A percentile compares a stretch with the other conserved stretches of the same genome.
phyloP scores from a whole-genome alignment of 192 early-diverging fungal genomes.

The Rhizoclosmatium sp. region DNA sequence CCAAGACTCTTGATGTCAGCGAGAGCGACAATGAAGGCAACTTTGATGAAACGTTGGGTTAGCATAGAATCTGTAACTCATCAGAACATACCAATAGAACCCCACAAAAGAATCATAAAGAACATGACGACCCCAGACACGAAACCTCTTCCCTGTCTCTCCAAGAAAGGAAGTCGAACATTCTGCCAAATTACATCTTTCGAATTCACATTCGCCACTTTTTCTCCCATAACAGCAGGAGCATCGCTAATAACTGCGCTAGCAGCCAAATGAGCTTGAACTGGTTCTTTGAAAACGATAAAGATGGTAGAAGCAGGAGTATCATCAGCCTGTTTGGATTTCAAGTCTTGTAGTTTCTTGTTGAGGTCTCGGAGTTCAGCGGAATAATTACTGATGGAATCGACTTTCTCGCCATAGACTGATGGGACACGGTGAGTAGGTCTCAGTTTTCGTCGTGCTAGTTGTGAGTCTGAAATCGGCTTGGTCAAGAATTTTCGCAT shows the following conservation, averaged over 20 bases:
- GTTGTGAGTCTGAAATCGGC: no score
- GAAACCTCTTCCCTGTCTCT: constrained; percentile 63
- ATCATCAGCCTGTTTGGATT: constrained; percentile 26
- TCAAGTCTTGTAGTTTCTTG: background rate
- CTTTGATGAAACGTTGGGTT: no score
- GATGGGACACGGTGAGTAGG: no score
- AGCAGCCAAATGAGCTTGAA: constrained; percentile 82
- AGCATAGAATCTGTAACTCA: no score
- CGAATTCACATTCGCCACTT: constrained; percentile 69
- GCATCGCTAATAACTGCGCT: constrained; percentile 67
- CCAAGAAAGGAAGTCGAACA: constrained; percentile 60
- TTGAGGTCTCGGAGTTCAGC: constrained; percentile 7
- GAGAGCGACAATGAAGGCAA: no score
- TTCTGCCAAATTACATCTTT: constrained; percentile 91
- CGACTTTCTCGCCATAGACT: constrained; percentile 11
- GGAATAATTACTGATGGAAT: constrained; percentile 12
- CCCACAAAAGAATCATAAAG: constrained; percentile 77
- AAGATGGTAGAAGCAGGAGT: constrained; percentile 51
- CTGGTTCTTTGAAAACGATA: constrained; percentile 78
- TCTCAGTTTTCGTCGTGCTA: no score
- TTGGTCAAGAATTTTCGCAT: no score
- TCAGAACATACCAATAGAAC: constrained; percentile 56
- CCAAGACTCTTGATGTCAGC: no score
- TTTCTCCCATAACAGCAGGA: constrained; percentile 70
- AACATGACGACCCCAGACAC: constrained; percentile 58